Evolutionary conservation across 2,329 filamentous ascomycete species (phyloP), one percentile per base, ranked within the genome.

Genomic region (Aspergillus glaucus): DNA sequence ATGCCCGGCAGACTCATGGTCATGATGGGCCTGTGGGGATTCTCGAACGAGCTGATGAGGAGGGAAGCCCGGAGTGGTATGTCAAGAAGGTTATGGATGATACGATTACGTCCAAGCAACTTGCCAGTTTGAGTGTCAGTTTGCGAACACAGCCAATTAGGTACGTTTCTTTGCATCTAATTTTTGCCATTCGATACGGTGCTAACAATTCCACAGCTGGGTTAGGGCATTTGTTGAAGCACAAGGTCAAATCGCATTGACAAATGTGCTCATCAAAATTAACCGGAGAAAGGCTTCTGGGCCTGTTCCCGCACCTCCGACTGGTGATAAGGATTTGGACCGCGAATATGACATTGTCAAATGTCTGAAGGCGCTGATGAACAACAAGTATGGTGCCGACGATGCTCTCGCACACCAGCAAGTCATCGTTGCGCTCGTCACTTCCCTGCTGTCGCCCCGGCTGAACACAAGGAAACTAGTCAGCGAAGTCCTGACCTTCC

Each of bases 381-480:
- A 98, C 81, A 98, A 96, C 80, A 96, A 95, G 68, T 97, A 95
- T 67, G 93, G 93, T 53, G 93, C 93, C 53, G 93, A 98, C 66
- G 91, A 98, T 78, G 93, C 93, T 15, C 77, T 98, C 49, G 78
- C 82, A 52, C 91, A 97, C 65, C 87, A 93, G 64, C 88, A 92
- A 64, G 88, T 97, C 54, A 85, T 96, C 54, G 83, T 94, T 49
- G 88, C 93, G 1, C 78, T 98, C 41, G 88, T 86, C 44, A 90
- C 84, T 19, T 95, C 89, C 32, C 77, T 98, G 49, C 88, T 91
- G 46, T 95, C 91, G 8, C 86, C 91, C 7, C 84, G 93, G 45
- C 77, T 98, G 50, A 93, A 90, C 44, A 97, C 93, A 1, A 79
- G 93, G 61, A 97, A 96, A 66, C 80, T 97, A 47, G 90, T 95